Evolutionary conservation across 1,284 basidiomycete species (phyloP), one percentile per base, ranked within the genome.

Genomic region (Ganoderma boninense): DNA sequence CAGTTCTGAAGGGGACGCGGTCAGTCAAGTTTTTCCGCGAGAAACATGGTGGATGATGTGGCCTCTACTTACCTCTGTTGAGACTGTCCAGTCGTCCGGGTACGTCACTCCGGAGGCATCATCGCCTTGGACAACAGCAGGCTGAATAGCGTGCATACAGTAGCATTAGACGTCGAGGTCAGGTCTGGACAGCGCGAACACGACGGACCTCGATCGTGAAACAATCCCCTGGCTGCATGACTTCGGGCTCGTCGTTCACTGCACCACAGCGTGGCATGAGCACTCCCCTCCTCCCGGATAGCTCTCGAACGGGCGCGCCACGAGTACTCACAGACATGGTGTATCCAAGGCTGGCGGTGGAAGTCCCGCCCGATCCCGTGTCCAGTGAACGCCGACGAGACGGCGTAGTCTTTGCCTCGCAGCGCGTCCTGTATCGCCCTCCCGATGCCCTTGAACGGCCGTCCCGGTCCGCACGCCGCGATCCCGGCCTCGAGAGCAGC

Each of bases 351-450:
- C 32, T 90, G 85, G 20, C 89, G 86, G 79, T 98, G 97, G 77
- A 98, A 98, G 16, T 86, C 86, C 26, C 83, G 86, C 1, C 96
- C 95, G 69, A 98, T 97, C 0, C 97, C 96, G 80, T 98, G 97
- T 0, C 95, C 95, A 1, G 87, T 89, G 75, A 95, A 95, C 68
- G 94, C 89, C 11, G 87, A 83, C 49, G 94, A 96, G 32, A 97
- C 87, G 2, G 88, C 92, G 73, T 86, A 89, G 0, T 85, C 85
- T 65, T 82, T 78, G 26, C 63, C 78, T 40, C 78, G 83, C 3
- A 89, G 75, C 20, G 87, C 76, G 46, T 85, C 81, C 77, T 95
- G 88, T 61, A 98, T 97, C 0, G 91, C 91, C 20, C 80, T 82
- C 0, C 95, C 97, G 35, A 98, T 97, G 59, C 82, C 86, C 68